phyloP scores from a whole-genome alignment of 345 rosid species.

The Pugionium dolabratum region DNA sequence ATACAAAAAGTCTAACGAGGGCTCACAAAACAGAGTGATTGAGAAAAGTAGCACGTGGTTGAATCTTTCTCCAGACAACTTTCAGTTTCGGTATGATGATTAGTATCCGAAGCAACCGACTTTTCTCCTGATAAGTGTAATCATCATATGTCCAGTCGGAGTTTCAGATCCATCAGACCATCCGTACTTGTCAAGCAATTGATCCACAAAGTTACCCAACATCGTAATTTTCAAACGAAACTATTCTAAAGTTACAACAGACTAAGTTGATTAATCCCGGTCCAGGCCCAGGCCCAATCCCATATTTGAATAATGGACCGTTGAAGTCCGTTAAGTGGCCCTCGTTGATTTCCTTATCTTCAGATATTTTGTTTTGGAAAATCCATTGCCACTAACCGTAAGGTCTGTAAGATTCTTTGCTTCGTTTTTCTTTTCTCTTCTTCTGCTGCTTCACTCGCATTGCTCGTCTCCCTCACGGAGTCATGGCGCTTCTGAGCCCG shows the following conservation, averaged over 20 bases:
- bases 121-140: conserved; percentile 33
- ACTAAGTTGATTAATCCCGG: not conserved
- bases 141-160: conserved; percentile 24
- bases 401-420: not conserved
- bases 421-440: not conserved
- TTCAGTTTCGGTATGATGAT: conserved; percentile 39
- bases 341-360: conserved; percentile 32
- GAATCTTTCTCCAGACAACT: conserved; percentile 1
- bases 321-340: conserved; percentile 29
- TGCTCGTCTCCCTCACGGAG: conserved; percentile 48
- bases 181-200: conserved; percentile 53
- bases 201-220: conserved; percentile 39
- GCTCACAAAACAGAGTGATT: conserved; percentile 9
- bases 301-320: conserved; percentile 1
- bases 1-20: not conserved
- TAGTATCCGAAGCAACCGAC: conserved; percentile 30
- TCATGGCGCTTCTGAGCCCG: conserved; percentile 69
- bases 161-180: conserved; percentile 45
- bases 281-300: not conserved
- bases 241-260: no score
- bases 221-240: no score
- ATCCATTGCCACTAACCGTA: conserved; percentile 30
- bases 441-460: conserved; percentile 21
- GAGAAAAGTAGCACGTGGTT: not conserved
- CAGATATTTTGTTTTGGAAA: conserved; percentile 19